Base-by-base conservation (phyloP, 2,329 filamentous ascomycete species). In the Botrytis aclada region DNA sequence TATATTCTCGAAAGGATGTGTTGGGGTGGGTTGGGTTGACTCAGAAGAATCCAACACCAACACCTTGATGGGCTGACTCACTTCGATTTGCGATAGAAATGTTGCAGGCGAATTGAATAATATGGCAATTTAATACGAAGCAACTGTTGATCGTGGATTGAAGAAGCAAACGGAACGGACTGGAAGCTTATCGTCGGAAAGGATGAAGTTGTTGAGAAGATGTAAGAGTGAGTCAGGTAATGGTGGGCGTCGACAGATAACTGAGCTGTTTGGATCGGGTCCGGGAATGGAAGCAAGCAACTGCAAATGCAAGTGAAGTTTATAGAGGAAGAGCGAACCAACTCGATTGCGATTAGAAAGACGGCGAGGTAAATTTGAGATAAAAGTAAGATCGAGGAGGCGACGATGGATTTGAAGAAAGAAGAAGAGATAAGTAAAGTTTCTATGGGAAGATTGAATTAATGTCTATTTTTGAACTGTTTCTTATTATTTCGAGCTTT, bases 81-180 rank as follows among this genome's bases (percentile, higher is more conserved):
- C 78, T 32, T 80, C 77, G 78, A 78, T 76, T 80, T 78, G 78
- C 77, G 78, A 79, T 73, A 79, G 79, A 79, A 80, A 80, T 76
- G 76, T 76, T 70, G 74, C 70, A 72, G 77, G 66, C 72, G 75
- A 72, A 62, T 77, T 74, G 66, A 69, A 75, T 73, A 74, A 78
- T 72, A 74, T 74, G 77, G 78, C 47, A 74, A 75, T 66, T 71
- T 70, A 78, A 76, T 76, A 63, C 54, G 72, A 77, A 69, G 77
- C 76, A 74, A 76, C 70, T 65, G 34, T 73, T 76, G 75, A 75
- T 77, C 74, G 74, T 69, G 73, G 77, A 58, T 69, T 71, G 64
- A 73, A 66, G 58, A 72, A 72, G 71, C 74, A 56, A 67, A 74
- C 73, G 47, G 73, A 47, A 72, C 70, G 64, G 71, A 72, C 56